phyloP scores from a whole-genome alignment of 31 red algal species.

The Endocladia muricata region DNA sequence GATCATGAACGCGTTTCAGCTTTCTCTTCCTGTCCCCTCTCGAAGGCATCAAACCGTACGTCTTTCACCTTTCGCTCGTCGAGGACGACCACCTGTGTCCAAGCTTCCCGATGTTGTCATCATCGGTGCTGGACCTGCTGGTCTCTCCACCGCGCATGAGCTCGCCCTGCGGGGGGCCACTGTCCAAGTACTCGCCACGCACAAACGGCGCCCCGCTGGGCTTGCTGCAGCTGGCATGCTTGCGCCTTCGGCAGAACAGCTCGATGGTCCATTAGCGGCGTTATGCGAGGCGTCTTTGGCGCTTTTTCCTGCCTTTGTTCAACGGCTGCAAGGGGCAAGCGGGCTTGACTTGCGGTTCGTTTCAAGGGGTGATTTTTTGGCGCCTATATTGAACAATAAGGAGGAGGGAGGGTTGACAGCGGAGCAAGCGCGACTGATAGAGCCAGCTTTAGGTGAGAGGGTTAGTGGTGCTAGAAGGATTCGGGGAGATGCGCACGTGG shows the following conservation, averaged over 20 bases:
- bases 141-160: slow-evolving; percentile 79
- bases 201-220: slow-evolving; percentile 38
- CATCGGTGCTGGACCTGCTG: slow-evolving; percentile 77
- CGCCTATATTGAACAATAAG: slow-evolving; percentile 12
- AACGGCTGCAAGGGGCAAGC: slow-evolving; percentile 6
- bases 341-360: slow-evolving; percentile 41
- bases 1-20: not conserved
- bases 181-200: slow-evolving; percentile 49
- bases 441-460: slow-evolving; percentile 51
- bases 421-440: not conserved
- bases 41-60: not conserved
- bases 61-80: not conserved
- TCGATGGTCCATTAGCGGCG: slow-evolving; percentile 29
- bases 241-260: slow-evolving; percentile 62
- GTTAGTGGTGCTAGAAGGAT: slow-evolving; percentile 56
- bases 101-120: slow-evolving; percentile 66
- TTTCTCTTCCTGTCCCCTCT: not conserved
- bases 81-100: not conserved
- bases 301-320: slow-evolving; percentile 58
- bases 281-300: slow-evolving; percentile 28
- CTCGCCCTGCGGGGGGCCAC: slow-evolving; percentile 51
- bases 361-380: slow-evolving; percentile 40
- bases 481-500: slow-evolving; percentile 67
- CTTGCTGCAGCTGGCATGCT: slow-evolving; percentile 89
- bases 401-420: slow-evolving; percentile 18